Conservation (phyloP, 176 grass and related monocot species). For the Eleusine indica region DNA sequence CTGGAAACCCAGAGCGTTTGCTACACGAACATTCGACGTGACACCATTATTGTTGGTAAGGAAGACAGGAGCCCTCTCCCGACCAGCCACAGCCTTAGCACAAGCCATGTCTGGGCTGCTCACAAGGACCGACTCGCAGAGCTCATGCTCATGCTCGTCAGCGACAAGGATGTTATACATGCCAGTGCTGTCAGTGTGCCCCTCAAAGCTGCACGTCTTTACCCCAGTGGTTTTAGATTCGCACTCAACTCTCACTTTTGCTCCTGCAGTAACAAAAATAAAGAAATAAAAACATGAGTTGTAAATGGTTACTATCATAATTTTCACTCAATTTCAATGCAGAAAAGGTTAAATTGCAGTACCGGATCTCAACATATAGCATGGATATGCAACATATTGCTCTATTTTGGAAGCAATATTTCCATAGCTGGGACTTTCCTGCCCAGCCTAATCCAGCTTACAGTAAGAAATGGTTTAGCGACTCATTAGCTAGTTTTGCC, state of each 20-base stretch:
- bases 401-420: background rate
- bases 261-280: constrained; percentile 54
- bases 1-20: constrained; percentile 76
- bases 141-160: constrained; percentile 76
- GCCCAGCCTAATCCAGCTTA: background rate
- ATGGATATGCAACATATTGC: background rate
- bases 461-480: background rate
- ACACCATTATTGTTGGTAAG: constrained; percentile 89
- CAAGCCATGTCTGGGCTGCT: constrained; percentile 73
- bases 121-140: constrained; percentile 81
- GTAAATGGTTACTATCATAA: background rate
- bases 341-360: background rate
- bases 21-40: constrained; percentile 59
- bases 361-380: too few species aligned
- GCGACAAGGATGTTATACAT: constrained; percentile 79
- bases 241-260: constrained; percentile 84
- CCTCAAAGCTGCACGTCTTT: constrained; percentile 69
- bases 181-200: constrained; percentile 80
- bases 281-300: background rate
- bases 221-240: constrained; percentile 52
- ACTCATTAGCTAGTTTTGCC: background rate
- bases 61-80: constrained; percentile 86
- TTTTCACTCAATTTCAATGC: background rate
- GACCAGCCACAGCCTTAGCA: constrained; percentile 57
- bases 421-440: background rate